Base-by-base conservation (phyloP, 495 filamentous ascomycete species). In the Penicillium cinerascens region DNA sequence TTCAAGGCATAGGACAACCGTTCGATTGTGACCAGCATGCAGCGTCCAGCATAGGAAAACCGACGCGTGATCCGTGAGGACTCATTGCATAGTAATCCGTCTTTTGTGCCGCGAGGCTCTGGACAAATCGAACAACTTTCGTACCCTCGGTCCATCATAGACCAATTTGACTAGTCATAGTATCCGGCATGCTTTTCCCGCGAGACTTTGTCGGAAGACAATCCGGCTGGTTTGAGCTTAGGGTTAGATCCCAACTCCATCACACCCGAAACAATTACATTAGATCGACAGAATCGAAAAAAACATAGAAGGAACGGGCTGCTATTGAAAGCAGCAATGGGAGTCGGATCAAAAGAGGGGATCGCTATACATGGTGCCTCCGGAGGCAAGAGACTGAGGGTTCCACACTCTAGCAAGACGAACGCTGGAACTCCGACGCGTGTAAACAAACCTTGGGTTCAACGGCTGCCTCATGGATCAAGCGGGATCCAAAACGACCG, bases 21-120 rank as follows among this genome's bases (percentile, higher is more conserved):
- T 72, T 69, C 69, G 33, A 35, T 61, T 46, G 44, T 67, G 68
- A 75, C 69, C 67, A 59, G 61, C 69, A 72, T 68, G 61, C 62
- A 60, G 54, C 47, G 45, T 57, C 70, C 75, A 76, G 75, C 75
- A 71, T 72, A 39, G 63, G 68, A 55, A 56, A 68, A 74, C 73
- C 62, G 75, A 78, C 75, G 72, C 71, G 65, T 61, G 59, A 59
- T 57, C 68, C 64, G 44, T 70, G 42, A 23, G 64, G 64, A 55
- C 65, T 43, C 56, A 20, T 65, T 58, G 64, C 72, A 78, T 78
- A 72, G 71, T 72, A 52, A 55, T 67, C 70, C 70, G 59, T 75
- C 71, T 75, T 74, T 73, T 51, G 51, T 48, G 56, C 64, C 56
- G 47, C 37, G 46, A 54, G 59, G 65, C 67, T 75, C 70, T 76